Base-by-base conservation (phyloP, 164 flowering plant genomes). In the Warburgia ugandensis region DNA sequence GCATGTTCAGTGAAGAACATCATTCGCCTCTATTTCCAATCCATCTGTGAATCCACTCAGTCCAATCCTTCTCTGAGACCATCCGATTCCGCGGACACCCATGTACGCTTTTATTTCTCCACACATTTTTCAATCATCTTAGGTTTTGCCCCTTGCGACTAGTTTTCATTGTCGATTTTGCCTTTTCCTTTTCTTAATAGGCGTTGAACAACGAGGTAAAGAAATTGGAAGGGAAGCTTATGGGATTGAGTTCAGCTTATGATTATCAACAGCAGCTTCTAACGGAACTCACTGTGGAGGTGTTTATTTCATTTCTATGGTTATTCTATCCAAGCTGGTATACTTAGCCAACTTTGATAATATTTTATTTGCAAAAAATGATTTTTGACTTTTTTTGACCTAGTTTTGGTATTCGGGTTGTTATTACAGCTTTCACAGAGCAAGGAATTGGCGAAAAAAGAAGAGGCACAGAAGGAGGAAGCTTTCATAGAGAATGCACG, bases 1-100 rank as follows among this genome's bases (percentile, higher is more conserved):
- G 48, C 37, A 3, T 94, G 97, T 56, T 29, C 63, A 10, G 60
- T 56, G 17, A 62, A 67, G 13, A 63, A 72, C 41, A 79, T 69
- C 7, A 16, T 33, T 17, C 84, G 97, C 19, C 90, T 94, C 50
- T 94, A 84, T 58, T 94, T 94, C 41, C 99, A 94, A 63, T 88
- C 97, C 0, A 46, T 78, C 14, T 84, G 87, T 5, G 22, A 61
- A 19, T 39, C 82, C 3, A 31, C 56, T 0, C 62, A 74, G 28
- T 2, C 63, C 22, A 17, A n/a, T 29, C 12, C 47, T n/a, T 39
- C 81, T 9, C 83, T 65, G 52, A 71, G 66, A 45, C 59, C 56
- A 13, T 29, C 21, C 3, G 65, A 37, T 51, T 14, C 20, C 13
- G 31, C 16, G n/a, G n/a, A n/a, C 12, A 45, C 29, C 47, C 16